These are phyloP conservation scores for Ganoderma lingzhi DNA, from an alignment of 1,284 basidiomycete species.

Conservation along the genomic window DNA sequence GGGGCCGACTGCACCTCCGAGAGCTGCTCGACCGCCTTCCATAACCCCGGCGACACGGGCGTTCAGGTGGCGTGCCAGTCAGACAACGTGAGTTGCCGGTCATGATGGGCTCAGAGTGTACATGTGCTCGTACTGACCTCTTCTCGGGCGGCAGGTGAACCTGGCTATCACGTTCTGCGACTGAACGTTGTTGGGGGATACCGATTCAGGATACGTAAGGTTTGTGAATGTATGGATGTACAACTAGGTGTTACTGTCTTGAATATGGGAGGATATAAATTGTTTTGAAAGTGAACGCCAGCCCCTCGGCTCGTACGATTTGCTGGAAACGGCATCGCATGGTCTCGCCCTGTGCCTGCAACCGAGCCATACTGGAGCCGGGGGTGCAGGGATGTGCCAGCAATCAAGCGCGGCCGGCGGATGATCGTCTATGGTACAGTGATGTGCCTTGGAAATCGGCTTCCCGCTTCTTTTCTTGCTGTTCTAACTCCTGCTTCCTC, in stretches of 20 bases:
- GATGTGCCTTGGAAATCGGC: no score
- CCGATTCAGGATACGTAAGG: not conserved
- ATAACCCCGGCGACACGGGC: conserved; percentile 46
- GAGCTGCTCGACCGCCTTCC: conserved; percentile 49
- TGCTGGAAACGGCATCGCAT: no score
- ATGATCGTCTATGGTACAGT: no score
- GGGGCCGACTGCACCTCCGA: conserved; percentile 36
- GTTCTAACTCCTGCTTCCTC: no score
- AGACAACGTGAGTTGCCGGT: conserved; percentile 34
- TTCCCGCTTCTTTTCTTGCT: no score
- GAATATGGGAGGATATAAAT: not conserved
- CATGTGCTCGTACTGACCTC: not conserved
- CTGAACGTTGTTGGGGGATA: not conserved
- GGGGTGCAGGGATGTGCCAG: no score
- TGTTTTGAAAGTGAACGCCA: not conserved
- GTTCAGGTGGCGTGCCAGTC: conserved; percentile 50
- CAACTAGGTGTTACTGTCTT: not conserved
- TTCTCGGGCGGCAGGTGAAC: not conserved
- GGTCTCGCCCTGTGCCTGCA: no score
- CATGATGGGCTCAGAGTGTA: not conserved
- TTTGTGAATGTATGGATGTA: not conserved
- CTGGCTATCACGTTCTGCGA: not conserved
- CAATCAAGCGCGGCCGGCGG: no score
- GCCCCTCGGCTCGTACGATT: no score
- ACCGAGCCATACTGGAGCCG: no score